Base-by-base conservation (phyloP, 2,329 filamentous ascomycete genomes). In the Ceratocystis colombiana region DNA sequence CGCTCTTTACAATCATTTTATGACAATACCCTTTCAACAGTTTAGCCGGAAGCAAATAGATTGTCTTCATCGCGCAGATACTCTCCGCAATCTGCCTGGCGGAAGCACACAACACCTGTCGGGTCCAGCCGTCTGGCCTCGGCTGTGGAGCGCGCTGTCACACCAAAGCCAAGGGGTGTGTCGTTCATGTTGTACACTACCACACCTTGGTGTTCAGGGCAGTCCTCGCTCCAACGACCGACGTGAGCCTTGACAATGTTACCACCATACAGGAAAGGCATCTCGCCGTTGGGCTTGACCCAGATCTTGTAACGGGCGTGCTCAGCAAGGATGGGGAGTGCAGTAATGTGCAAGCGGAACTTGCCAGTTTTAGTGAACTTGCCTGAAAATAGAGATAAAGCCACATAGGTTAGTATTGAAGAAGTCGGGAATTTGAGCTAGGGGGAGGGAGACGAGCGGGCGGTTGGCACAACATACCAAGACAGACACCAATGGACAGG, bases 361-460 rank as follows among this genome's bases (percentile, higher is more conserved):
- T 97, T 96, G 69, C 91, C 90, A 3, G 91, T 89, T 80, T 96
- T 97, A 69, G 92, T 96, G 79, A 96, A 95, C 75, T 96, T 96
- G 73, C 91, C 91, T 84, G 46, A 53, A 57, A 64, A 45, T 20
- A 22, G 46, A 28, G 28, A 44, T n/a, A 33, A 63, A 30, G 7
- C 12, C 37, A 45, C 37, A 55, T 2, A 55, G 37, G 25, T 30
- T 45, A 64, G 61, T 64, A 5, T 64, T 37, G 48, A 28, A 20
- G 15, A 53, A n/a, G 15, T 33, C 5, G 33, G 12, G 30, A 7
- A 2, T 20, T 8, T 20, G 25, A 28, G 20, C 30, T 8, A 37
- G 48, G 46, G 59, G 28, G 6, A 30, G 59, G 2, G 12, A 30
- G 15, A 10, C 6, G 53, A n/a, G 22, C 8, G 50, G 50, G 2